These are phyloP conservation scores for Xylaria digitata DNA, from an alignment of 2,329 filamentous ascomycete species.

Conservation along the genomic window DNA sequence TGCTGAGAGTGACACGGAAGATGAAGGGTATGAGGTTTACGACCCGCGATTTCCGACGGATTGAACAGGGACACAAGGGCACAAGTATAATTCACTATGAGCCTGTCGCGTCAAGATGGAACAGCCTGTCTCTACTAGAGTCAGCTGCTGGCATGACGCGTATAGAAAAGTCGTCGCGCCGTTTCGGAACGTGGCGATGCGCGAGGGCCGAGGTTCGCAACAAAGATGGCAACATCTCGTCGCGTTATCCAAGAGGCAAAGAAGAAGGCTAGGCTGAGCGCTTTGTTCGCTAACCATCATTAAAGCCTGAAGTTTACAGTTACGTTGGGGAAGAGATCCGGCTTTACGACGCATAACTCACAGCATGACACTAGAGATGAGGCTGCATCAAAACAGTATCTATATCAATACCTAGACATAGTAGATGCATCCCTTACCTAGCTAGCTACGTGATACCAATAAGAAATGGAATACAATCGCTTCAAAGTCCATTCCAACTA, in stretches of 20 bases:
- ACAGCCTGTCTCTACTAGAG: not conserved
- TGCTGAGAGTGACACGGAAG: conserved; percentile 73
- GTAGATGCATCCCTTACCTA: too few species aligned
- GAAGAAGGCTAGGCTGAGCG: not conserved
- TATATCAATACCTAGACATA: too few species aligned
- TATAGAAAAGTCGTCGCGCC: not conserved
- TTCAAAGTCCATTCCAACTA: too few species aligned
- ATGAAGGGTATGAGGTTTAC: conserved; percentile 78
- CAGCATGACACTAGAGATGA: too few species aligned
- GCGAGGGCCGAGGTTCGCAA: not conserved
- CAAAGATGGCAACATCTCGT: not conserved
- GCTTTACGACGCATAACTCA: not conserved
- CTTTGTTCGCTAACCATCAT: not conserved
- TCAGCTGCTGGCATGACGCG: not conserved
- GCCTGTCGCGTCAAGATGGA: conserved; percentile 6
- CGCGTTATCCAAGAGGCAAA: not conserved
- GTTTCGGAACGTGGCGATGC: conserved; percentile 1
- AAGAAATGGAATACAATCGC: too few species aligned
- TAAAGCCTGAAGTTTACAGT: not conserved
- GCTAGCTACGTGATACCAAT: too few species aligned
- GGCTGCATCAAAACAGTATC: too few species aligned
- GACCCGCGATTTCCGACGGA: conserved; percentile 70
- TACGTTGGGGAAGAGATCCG: not conserved
- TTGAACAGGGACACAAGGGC: conserved; percentile 52
- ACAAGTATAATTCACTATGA: not conserved